phyloP scores from a whole-genome alignment of 2,329 filamentous ascomycete genomes.

The Calonectria crousiana region DNA sequence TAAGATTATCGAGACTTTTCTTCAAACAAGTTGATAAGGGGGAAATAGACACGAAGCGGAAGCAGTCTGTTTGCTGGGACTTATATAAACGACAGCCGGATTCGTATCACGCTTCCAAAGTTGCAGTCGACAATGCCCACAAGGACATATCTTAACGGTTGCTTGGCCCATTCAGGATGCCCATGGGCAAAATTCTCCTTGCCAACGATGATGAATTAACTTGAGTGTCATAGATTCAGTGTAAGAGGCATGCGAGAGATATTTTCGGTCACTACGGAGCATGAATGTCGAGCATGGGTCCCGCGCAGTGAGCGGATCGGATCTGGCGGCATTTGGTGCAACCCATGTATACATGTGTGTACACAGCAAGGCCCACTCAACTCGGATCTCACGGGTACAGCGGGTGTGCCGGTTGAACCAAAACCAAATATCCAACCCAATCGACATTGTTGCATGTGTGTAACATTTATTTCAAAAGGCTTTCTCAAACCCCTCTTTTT shows the following conservation, averaged over 20 bases:
- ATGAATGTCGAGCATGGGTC: background rate
- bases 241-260: background rate
- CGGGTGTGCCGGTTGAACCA: background rate
- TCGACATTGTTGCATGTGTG: background rate
- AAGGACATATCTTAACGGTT: too few species aligned
- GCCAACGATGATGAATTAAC: background rate
- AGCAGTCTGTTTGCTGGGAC: background rate
- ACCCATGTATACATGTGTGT: background rate
- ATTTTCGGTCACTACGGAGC: background rate
- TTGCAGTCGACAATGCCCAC: background rate
- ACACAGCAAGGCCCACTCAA: background rate
- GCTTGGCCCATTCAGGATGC: too few species aligned
- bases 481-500: background rate
- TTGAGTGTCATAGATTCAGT: background rate
- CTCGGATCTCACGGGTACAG: background rate
- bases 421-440: background rate
- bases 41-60: background rate
- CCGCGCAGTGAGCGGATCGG: background rate
- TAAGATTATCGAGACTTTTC: background rate
- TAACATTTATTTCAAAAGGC: background rate
- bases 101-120: background rate
- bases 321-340: background rate
- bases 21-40: background rate
- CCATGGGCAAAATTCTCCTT: background rate
- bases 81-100: background rate